A percentile compares a stretch with the other conserved stretches of the same genome.
Conservation (phyloP, 441 rosid species). For the Aleurites moluccanus region DNA sequence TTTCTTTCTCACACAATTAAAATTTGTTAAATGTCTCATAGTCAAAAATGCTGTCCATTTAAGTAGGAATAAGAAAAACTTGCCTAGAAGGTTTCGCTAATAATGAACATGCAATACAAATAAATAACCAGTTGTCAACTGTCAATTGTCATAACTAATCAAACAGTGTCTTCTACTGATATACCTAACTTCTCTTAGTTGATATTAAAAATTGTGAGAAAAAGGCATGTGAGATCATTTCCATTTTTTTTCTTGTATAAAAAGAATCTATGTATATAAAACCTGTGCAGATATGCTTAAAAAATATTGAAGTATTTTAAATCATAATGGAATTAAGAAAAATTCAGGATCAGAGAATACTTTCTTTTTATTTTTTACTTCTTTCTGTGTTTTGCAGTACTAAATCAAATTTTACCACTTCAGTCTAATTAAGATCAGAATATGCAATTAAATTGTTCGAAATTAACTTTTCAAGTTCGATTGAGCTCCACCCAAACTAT, state of each 20-base stretch:
- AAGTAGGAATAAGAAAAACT: conserved; percentile 7
- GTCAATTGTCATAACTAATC: conserved; percentile 3
- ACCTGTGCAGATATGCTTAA: background rate
- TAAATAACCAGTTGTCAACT: background rate
- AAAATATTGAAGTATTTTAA: background rate
- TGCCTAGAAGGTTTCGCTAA: background rate
- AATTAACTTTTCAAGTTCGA: no score
- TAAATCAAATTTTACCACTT: no score
- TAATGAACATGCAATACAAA: background rate
- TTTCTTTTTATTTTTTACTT: no score
- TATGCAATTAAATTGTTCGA: background rate
- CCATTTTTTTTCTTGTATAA: background rate
- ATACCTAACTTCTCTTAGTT: background rate
- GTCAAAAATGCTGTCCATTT: background rate
- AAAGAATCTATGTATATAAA: background rate
- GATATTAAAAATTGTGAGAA: background rate
- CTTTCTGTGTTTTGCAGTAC: no score
- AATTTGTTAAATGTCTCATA: background rate
- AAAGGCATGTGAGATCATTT: background rate
- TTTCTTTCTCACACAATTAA: background rate
- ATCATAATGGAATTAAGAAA: background rate
- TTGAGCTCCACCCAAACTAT: background rate
- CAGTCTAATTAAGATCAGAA: background rate
- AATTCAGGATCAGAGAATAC: no score
- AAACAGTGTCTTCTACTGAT: background rate